A percentile compares a stretch with the other conserved stretches of the same genome.
Conservation (phyloP, 2,329 filamentous ascomycete species). For the Stemphylium vesicarium region DNA sequence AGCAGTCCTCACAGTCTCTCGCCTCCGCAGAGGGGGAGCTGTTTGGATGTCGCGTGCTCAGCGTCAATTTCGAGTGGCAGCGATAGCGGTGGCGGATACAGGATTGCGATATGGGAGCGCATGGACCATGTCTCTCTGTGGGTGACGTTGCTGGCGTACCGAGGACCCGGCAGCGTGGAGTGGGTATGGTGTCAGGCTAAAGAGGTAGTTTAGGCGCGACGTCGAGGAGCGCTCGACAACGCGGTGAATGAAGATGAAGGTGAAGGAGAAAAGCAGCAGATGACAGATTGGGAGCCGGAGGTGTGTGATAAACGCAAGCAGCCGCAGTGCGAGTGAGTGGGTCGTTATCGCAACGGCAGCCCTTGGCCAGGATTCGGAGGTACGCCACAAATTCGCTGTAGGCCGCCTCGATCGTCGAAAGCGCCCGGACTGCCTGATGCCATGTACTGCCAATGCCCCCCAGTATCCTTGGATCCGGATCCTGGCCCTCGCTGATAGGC, state of each 20-base stretch:
- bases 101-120: slow-evolving; percentile 31
- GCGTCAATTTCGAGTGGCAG: slow-evolving; percentile 19
- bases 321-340: slow-evolving; percentile 18
- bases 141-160: slow-evolving; percentile 36
- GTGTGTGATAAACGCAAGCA: slow-evolving; percentile 19
- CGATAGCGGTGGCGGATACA: slow-evolving; percentile 27
- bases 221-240: background rate
- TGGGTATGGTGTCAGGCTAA: slow-evolving; percentile 26
- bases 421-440: slow-evolving; percentile 24
- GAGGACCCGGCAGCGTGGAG: slow-evolving; percentile 30
- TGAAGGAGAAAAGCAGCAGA: slow-evolving; percentile 13
- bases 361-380: slow-evolving; percentile 22
- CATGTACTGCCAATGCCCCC: slow-evolving; percentile 21
- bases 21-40: slow-evolving; percentile 52
- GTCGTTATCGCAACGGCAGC: slow-evolving; percentile 34
- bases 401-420: slow-evolving; percentile 21
- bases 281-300: slow-evolving; percentile 7
- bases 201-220: background rate
- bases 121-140: slow-evolving; percentile 45
- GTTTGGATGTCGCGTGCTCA: slow-evolving; percentile 42
- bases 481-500: slow-evolving; percentile 17
- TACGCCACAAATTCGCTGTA: slow-evolving; percentile 20
- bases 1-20: slow-evolving; percentile 42
- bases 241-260: slow-evolving; percentile 13
- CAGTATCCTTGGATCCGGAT: slow-evolving; percentile 14